These are phyloP conservation scores for Panellus pusillus DNA, from an alignment of 768 basidiomycete genomes.

Conservation along the genomic window DNA sequence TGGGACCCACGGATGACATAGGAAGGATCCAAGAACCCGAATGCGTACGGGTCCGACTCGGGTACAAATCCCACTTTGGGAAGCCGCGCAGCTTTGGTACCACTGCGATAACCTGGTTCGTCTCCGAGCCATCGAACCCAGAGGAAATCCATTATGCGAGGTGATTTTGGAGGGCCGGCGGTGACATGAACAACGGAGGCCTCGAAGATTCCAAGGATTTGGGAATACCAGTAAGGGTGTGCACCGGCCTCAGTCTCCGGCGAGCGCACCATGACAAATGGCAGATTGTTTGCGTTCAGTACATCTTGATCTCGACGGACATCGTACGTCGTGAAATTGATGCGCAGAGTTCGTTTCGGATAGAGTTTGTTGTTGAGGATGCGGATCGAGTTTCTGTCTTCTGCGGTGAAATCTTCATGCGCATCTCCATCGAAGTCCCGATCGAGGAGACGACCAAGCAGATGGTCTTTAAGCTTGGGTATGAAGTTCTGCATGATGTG, in stretches of 20 bases:
- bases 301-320: constrained; percentile 32
- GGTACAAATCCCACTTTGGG: constrained; percentile 31
- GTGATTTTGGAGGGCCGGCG: no score
- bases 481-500: constrained; percentile 35
- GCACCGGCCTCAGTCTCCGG: constrained; percentile 15
- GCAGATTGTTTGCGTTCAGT: constrained; percentile 27
- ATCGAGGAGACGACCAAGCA: constrained; percentile 29
- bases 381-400: constrained; percentile 20
- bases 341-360: constrained; percentile 25
- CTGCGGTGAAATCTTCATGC: constrained; percentile 23
- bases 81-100: constrained; percentile 23
- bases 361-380: constrained; percentile 29
- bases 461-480: constrained; percentile 34
- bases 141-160: constrained; percentile 27
- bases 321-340: constrained; percentile 41
- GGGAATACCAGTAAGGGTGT: constrained; percentile 26
- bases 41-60: constrained; percentile 25
- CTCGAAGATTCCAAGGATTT: constrained; percentile 28
- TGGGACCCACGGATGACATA: constrained; percentile 33
- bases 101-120: constrained; percentile 14
- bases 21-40: constrained; percentile 40
- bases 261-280: constrained; percentile 26
- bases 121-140: constrained; percentile 29
- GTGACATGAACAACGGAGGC: constrained; percentile 4
- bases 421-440: constrained; percentile 31